A percentile compares a stretch with the other conserved stretches of the same genome.
Conservation (phyloP, 2,329 filamentous ascomycete genomes). For the Fonsecaea multimorphosa region DNA sequence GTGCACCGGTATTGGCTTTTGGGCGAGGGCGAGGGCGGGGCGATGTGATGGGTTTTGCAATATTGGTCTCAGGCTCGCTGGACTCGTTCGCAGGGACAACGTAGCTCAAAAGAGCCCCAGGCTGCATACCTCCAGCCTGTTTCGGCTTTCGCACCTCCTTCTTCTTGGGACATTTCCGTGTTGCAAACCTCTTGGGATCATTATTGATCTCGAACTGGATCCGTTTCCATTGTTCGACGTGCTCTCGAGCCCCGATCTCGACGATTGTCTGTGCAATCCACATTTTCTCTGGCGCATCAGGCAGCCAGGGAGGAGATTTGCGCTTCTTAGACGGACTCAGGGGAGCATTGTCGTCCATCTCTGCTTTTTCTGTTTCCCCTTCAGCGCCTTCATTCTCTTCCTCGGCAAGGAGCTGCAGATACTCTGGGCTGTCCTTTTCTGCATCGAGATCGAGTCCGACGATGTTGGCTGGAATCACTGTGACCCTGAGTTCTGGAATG, state of each 20-base stretch:
- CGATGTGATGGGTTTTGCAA: neutral
- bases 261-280: conserved; percentile 73
- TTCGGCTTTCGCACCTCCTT: conserved; percentile 13
- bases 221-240: conserved; percentile 69
- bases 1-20: neutral
- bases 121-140: conserved; percentile 23
- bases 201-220: conserved; percentile 37
- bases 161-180: conserved; percentile 37
- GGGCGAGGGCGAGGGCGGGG: conserved; percentile 1
- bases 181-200: conserved; percentile 38
- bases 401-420: conserved; percentile 43
- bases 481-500: conserved; percentile 76
- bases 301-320: conserved; percentile 63
- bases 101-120: conserved; percentile 27
- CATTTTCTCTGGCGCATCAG: conserved; percentile 66
- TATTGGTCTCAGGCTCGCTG: neutral
- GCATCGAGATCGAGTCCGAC: conserved; percentile 76
- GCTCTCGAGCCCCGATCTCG: conserved; percentile 68
- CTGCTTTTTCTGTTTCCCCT: conserved; percentile 36
- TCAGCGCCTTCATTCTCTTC: conserved; percentile 31
- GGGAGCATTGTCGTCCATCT: conserved; percentile 44
- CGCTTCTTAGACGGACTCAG: conserved; percentile 52
- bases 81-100: conserved; percentile 17
- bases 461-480: conserved; percentile 76
- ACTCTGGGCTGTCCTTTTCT: conserved; percentile 69